These are phyloP conservation scores for Kodamaea fungicola DNA, from an alignment of 1,139 yeast genomes.

Conservation along the genomic window DNA sequence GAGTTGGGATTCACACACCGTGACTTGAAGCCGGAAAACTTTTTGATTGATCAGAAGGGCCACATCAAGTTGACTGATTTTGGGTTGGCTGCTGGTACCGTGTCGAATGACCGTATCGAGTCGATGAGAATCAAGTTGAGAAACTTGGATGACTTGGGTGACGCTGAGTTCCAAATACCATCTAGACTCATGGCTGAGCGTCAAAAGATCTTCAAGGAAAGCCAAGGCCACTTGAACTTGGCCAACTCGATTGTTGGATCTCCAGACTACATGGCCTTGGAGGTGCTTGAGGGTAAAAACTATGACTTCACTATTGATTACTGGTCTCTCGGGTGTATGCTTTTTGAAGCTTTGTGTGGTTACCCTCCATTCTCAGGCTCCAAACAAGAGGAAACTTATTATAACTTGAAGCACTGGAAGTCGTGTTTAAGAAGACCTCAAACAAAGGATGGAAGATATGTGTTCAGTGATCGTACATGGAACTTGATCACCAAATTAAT, in stretches of 20 bases:
- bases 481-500: constrained; percentile 73
- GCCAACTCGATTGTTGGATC: constrained; percentile 97
- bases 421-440: constrained; percentile 86
- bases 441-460: constrained; percentile 85
- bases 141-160: constrained; percentile 66
- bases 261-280: constrained; percentile 98
- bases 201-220: constrained; percentile 75
- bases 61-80: constrained; percentile 96
- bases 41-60: constrained; percentile 88
- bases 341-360: constrained; percentile 89
- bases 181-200: constrained; percentile 82
- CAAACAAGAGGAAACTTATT: constrained; percentile 89
- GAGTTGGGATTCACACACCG: constrained; percentile 95
- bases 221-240: constrained; percentile 62
- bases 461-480: constrained; percentile 97
- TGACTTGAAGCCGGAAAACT: constrained; percentile 96
- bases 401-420: constrained; percentile 91
- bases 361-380: constrained; percentile 97
- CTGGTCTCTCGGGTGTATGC: constrained; percentile 97
- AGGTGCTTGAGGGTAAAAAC: constrained; percentile 88
- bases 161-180: constrained; percentile 64
- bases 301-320: constrained; percentile 97
- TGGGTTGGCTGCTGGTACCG: constrained; percentile 96
- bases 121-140: constrained; percentile 85
- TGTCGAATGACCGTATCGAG: constrained; percentile 89